Evolutionary conservation across 306 rosid species (phyloP).

Genomic region (Pterocarpus santalinus): DNA sequence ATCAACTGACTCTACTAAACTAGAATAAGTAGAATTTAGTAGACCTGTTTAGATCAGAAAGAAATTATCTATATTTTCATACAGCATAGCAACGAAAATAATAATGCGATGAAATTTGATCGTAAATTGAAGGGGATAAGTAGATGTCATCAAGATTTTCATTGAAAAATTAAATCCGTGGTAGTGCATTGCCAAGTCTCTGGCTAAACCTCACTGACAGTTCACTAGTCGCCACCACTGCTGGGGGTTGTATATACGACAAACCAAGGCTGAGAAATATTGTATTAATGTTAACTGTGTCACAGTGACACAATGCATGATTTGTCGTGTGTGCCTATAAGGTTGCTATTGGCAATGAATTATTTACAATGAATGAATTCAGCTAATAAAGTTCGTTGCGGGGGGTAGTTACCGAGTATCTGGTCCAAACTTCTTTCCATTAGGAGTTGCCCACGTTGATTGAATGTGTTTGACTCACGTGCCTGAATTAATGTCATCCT

Average conservation of each 20-base stretch:
- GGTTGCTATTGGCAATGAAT: background rate
- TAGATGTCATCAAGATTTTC: too few species aligned
- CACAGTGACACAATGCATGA: background rate
- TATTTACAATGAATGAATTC: background rate
- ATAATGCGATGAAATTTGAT: background rate
- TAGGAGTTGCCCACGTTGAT: constrained; percentile 54
- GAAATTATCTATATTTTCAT: too few species aligned
- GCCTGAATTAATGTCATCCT: constrained; percentile 1
- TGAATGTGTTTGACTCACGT: constrained; percentile 48
- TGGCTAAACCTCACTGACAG: background rate
- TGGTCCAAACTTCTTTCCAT: background rate
- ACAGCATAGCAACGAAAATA: too few species aligned
- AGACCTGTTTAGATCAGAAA: too few species aligned
- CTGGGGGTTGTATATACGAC: background rate
- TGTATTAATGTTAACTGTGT: background rate
- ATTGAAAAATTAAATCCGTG: too few species aligned
- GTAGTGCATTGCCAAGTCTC: background rate
- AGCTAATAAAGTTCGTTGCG: background rate
- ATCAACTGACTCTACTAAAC: too few species aligned
- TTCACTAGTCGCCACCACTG: too few species aligned
- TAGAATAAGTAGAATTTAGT: too few species aligned
- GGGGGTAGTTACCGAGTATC: background rate
- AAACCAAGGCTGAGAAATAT: too few species aligned
- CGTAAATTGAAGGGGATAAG: background rate
- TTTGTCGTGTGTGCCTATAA: too few species aligned